Percentiles rank a stretch among this genome's conserved stretches.
phyloP scores from a whole-genome alignment of 139 green algal species.

The Cymbomonas tetramitiformis region DNA sequence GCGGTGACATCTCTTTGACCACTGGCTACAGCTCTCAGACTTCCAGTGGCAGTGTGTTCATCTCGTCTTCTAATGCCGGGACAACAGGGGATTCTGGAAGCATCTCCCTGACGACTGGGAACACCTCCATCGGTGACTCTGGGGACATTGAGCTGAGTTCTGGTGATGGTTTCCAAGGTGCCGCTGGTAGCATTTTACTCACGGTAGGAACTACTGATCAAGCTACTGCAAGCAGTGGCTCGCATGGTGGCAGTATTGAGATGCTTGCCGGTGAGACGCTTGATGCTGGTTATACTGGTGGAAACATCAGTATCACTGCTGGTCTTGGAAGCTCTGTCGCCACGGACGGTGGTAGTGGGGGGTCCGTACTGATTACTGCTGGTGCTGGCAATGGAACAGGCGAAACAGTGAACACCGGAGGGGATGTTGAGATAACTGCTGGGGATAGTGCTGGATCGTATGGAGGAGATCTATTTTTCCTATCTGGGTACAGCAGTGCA shows the following conservation, averaged over 20 bases:
- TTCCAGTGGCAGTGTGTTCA: constrained; percentile 1
- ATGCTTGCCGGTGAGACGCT: not conserved
- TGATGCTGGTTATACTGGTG: no score
- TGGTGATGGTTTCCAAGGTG: not conserved
- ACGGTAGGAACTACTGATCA: not conserved
- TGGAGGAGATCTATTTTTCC: no score
- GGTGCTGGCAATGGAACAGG: no score
- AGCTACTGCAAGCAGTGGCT: not conserved
- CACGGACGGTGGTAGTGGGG: no score
- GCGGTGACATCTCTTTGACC: not conserved
- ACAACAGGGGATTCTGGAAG: not conserved
- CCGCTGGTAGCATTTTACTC: constrained; percentile 1
- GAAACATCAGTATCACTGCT: no score
- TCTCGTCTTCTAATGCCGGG: not conserved
- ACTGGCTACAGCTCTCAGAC: not conserved
- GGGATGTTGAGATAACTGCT: no score
- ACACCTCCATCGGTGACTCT: not conserved
- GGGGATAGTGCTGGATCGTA: no score
- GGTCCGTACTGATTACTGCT: no score
- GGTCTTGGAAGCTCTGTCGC: no score
- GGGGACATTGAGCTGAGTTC: not conserved
- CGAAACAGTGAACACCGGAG: no score
- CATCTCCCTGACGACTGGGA: constrained; percentile 1
- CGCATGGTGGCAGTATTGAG: constrained; percentile 5
- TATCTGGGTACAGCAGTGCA: no score